Base-by-base conservation (phyloP, 768 basidiomycete species). In the Amanita brunnescens region DNA sequence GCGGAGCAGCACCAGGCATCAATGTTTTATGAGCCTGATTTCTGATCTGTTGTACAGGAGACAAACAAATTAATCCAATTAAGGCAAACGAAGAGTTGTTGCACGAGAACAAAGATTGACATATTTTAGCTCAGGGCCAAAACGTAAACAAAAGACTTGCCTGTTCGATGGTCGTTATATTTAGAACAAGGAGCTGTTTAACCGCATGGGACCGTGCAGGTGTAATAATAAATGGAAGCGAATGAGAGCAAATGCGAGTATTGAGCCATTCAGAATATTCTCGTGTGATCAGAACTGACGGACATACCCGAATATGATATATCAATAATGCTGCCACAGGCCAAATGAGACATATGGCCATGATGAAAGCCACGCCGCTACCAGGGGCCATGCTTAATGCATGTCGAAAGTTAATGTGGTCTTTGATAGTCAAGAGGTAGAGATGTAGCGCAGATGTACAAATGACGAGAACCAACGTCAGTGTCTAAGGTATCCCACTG, bases 91-190 rank as follows among this genome's bases (percentile, higher is more conserved):
- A 20, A 39, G 35, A 32, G 21, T 29, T 29, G 26, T 3, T 23
- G 20, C 21, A 35, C 29, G 26, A 49, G 10, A 40, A 40, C 33
- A 49, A 6, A 38, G 26, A 24, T 47, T 37, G 32, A 24, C 33
- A n/a, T 23, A 38, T 35, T 51, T 42, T 35, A 37, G 35, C 35
- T 20, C 44, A 39, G 18, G 20, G 30, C 38, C 21, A 39, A 47
- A 46, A 24, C 21, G 50, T 49, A 59, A 30, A 14, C 24, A 30
- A 47, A 40, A 62, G 16, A 49, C 80, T 66, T 64, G 87, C 87
- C 78, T 92, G 91, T 70, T 97, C 94, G 55, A 97, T 92, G n/a
- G 93, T 97, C 7, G 94, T 96, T 32, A 91, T 76, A 65, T 95
- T 94, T 55, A 92, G 71, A 29, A 92, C 63, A 48, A 95, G 68